phyloP scores from a whole-genome alignment of 352 stramenopile species.

The Phytophthora quininea region DNA sequence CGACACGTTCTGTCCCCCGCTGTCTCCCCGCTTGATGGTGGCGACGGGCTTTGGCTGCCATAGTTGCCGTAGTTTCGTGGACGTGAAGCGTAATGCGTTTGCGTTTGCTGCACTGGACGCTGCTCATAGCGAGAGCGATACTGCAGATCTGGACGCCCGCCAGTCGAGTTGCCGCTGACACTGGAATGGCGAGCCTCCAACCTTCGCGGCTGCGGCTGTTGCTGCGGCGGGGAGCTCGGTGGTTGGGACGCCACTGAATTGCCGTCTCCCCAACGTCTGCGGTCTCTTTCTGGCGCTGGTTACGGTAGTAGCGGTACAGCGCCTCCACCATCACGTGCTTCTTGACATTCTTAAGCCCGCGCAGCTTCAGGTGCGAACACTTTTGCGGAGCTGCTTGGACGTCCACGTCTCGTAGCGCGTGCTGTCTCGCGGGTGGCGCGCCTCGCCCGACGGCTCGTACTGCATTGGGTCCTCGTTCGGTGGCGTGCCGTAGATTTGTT shows the following conservation, averaged over 20 bases:
- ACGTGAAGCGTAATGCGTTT: constrained; percentile 27
- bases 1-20: constrained; percentile 18
- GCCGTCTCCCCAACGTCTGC: constrained; percentile 13
- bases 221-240: constrained; percentile 15
- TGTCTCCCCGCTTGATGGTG: constrained; percentile 41
- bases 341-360: constrained; percentile 85
- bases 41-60: constrained; percentile 37
- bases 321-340: constrained; percentile 88
- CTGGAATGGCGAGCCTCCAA: constrained; percentile 23
- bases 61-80: constrained; percentile 35
- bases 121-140: constrained; percentile 38
- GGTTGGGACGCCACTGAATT: constrained; percentile 8
- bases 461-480: constrained; percentile 45
- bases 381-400: constrained; percentile 85
- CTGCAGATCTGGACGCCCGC: constrained; percentile 19
- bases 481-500: constrained; percentile 26
- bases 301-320: constrained; percentile 80
- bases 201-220: constrained; percentile 13
- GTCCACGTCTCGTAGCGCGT: constrained; percentile 82
- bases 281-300: constrained; percentile 61
- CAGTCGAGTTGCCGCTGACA: constrained; percentile 10
- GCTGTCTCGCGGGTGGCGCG: constrained; percentile 62
- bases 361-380: constrained; percentile 80
- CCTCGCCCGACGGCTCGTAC: constrained; percentile 48
- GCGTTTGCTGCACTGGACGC: constrained; percentile 6